phyloP scores from a whole-genome alignment of 371 early-diverging fungal genomes.

The Syncephalastrum monosporum region DNA sequence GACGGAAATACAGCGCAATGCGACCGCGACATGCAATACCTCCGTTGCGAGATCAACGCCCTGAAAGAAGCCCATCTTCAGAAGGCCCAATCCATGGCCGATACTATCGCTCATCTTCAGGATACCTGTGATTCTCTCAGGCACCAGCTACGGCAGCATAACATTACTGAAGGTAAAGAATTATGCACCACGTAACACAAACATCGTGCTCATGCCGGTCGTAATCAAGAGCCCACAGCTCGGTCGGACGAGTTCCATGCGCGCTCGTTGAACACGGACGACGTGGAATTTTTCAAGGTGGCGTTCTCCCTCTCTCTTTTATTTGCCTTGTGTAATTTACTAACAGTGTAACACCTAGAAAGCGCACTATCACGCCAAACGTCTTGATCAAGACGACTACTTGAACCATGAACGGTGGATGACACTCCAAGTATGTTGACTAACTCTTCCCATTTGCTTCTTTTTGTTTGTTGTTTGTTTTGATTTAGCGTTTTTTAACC shows the following conservation, averaged over 20 bases:
- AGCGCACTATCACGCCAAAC: conserved; percentile 16
- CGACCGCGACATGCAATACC: conserved; percentile 26
- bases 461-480: conserved; percentile 3
- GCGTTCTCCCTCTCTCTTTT: background rate
- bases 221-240: conserved; percentile 6
- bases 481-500: too few relatives aligned
- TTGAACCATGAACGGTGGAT: too few relatives aligned
- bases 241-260: background rate
- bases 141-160: conserved; percentile 21
- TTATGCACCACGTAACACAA: conserved; percentile 8
- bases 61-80: conserved; percentile 35
- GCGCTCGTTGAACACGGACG: conserved; percentile 20
- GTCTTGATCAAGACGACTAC: too few relatives aligned
- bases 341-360: conserved; percentile 5
- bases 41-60: conserved; percentile 27
- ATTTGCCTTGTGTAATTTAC: background rate
- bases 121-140: conserved; percentile 15
- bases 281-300: conserved; percentile 34
- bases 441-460: too few relatives aligned
- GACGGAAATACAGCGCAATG: conserved; percentile 23
- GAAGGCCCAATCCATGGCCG: conserved; percentile 31
- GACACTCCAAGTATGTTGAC: too few relatives aligned
- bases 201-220: conserved; percentile 7
- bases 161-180: conserved; percentile 27
- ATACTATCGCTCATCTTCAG: conserved; percentile 26